phyloP scores from a whole-genome alignment of 805 yeast genomes.

The Yarrowia keelungensis region DNA sequence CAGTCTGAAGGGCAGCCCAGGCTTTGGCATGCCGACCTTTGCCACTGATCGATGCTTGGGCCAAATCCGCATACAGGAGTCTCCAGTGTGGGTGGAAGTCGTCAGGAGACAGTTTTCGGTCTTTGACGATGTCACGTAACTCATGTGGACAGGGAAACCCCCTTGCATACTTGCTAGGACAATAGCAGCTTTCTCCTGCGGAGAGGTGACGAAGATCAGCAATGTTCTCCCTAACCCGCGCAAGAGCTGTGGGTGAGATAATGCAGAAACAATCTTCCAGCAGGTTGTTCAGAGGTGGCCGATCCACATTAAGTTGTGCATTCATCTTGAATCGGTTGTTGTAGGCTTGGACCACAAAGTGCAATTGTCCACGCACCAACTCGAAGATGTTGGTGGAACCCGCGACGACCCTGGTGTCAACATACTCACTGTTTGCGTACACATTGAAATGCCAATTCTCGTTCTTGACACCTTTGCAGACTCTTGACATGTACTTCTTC shows the following conservation, averaged over 20 bases:
- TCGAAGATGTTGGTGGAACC: background rate
- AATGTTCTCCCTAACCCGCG: background rate
- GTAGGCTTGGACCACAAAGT: background rate
- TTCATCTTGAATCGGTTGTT: background rate
- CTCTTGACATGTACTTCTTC: background rate
- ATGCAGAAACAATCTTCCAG: background rate
- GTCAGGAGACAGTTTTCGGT: background rate
- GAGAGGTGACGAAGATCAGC: no score
- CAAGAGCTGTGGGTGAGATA: background rate
- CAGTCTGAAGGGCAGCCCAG: background rate
- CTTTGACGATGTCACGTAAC: background rate
- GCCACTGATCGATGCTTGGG: background rate
- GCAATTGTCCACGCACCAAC: background rate
- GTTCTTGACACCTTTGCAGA: background rate
- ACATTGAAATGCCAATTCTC: background rate
- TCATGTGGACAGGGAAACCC: background rate
- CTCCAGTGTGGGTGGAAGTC: constrained; percentile 10
- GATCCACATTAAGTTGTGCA: no score
- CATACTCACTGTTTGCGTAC: background rate
- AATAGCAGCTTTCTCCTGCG: background rate
- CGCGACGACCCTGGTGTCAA: background rate
- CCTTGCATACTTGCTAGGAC: background rate
- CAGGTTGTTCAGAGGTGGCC: no score
- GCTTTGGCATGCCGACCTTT: background rate
- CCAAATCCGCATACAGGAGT: background rate